A percentile compares a stretch with the other conserved stretches of the same genome.
Conservation (phyloP, 768 basidiomycete genomes). For the Coprinopsis cinerea region DNA sequence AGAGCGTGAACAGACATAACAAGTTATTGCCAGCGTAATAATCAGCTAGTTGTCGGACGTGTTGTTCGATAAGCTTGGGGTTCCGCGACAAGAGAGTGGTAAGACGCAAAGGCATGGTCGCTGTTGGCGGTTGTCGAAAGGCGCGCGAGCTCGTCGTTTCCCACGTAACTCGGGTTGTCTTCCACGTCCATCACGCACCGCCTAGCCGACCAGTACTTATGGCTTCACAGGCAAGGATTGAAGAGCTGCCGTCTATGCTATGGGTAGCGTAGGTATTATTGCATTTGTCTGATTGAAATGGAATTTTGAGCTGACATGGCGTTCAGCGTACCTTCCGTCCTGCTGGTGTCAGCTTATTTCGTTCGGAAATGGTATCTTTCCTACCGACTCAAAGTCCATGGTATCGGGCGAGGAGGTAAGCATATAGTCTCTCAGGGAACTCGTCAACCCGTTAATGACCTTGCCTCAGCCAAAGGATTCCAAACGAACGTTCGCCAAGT, state of each 20-base stretch:
- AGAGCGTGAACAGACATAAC: slow-evolving; percentile 46
- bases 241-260: slow-evolving; percentile 34
- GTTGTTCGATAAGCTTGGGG: slow-evolving; percentile 26
- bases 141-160: slow-evolving; percentile 1
- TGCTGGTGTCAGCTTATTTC: slow-evolving; percentile 41
- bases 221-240: slow-evolving; percentile 4
- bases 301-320: not conserved
- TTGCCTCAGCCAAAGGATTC: slow-evolving; percentile 46
- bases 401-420: slow-evolving; percentile 54
- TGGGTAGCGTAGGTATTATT: slow-evolving; percentile 38
- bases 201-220: slow-evolving; percentile 6
- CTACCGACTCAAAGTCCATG: slow-evolving; percentile 37
- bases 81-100: slow-evolving; percentile 36
- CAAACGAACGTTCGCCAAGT: slow-evolving; percentile 47
- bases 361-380: slow-evolving; percentile 46
- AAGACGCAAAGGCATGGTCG: slow-evolving; percentile 26
- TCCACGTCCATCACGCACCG: not conserved
- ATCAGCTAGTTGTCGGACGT: slow-evolving; percentile 26
- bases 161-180: not conserved
- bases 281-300: not conserved
- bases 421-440: not conserved
- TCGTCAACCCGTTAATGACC: no score
- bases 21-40: slow-evolving; percentile 25
- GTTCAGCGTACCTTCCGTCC: slow-evolving; percentile 36
- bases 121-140: slow-evolving; percentile 1